Evolutionary conservation across 176 grass and related monocot species (phyloP).

Genomic region (Oryza officinalis): DNA sequence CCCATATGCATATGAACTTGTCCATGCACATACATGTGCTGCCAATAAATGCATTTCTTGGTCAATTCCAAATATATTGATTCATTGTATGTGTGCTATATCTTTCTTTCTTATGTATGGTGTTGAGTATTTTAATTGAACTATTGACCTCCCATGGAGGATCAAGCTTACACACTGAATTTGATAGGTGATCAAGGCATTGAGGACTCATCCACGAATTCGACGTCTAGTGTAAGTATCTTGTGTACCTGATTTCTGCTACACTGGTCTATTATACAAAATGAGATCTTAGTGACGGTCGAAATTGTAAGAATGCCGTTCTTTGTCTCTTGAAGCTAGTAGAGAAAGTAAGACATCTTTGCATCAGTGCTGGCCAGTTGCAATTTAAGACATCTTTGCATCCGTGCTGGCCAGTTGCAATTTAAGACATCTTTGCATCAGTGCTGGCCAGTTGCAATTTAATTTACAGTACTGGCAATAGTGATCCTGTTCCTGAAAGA

Average conservation of each 20-base stretch:
- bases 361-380: not conserved
- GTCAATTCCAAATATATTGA: not conserved
- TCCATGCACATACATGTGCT: not conserved
- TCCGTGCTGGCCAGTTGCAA: too few relatives aligned
- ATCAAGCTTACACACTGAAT: slow-evolving; percentile 21
- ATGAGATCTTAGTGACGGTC: too few relatives aligned
- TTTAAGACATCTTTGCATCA: not conserved
- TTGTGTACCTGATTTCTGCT: not conserved
- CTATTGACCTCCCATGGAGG: not conserved
- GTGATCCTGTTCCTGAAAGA: not conserved
- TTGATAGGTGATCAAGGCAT: slow-evolving; percentile 85
- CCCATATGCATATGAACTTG: not conserved
- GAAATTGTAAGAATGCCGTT: too few relatives aligned
- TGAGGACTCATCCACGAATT: slow-evolving; percentile 93
- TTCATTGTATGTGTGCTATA: not conserved
- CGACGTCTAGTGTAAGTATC: slow-evolving; percentile 84
- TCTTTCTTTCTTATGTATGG: not conserved
- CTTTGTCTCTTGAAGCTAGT: too few relatives aligned
- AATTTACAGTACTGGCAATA: not conserved
- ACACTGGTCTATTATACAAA: not conserved
- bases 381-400: not conserved
- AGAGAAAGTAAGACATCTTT: too few relatives aligned
- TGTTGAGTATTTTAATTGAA: not conserved
- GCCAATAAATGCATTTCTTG: not conserved
- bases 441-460: not conserved